Conservation (phyloP, 805 yeast genomes). For the Grigorovia yakushimaensis region DNA sequence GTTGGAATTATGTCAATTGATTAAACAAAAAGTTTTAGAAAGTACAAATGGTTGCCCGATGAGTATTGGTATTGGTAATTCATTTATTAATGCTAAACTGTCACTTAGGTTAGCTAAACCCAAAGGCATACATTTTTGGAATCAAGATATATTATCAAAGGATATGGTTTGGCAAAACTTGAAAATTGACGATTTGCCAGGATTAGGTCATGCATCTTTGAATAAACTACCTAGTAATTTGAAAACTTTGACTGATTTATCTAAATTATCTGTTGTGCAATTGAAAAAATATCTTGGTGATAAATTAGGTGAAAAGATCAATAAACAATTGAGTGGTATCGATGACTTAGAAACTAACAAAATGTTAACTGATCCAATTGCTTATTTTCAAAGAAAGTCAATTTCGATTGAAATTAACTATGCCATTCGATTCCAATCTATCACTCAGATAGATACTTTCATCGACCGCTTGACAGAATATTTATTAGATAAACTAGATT, state of each 20-base stretch:
- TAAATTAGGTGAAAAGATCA: constrained; percentile 59
- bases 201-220: constrained; percentile 47
- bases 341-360: constrained; percentile 51
- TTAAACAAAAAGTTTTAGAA: constrained; percentile 34
- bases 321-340: constrained; percentile 51
- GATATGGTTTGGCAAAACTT: constrained; percentile 13
- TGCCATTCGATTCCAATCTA: constrained; percentile 68
- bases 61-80: constrained; percentile 70
- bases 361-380: constrained; percentile 39
- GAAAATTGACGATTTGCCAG: constrained; percentile 42
- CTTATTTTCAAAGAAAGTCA: constrained; percentile 50
- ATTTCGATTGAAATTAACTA: constrained; percentile 84
- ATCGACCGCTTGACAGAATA: constrained; percentile 50
- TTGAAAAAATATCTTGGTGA: constrained; percentile 45
- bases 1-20: constrained; percentile 17
- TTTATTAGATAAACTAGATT: constrained; percentile 42
- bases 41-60: constrained; percentile 51
- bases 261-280: constrained; percentile 34
- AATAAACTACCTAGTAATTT: constrained; percentile 32
- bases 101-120: constrained; percentile 76
- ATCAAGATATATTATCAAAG: constrained; percentile 23
- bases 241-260: constrained; percentile 18
- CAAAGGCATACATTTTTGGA: constrained; percentile 43
- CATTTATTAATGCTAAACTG: constrained; percentile 69
- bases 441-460: constrained; percentile 56